Evolutionary conservation across 2,329 filamentous ascomycete genomes (phyloP).

Genomic region (Elsinoe australis): DNA sequence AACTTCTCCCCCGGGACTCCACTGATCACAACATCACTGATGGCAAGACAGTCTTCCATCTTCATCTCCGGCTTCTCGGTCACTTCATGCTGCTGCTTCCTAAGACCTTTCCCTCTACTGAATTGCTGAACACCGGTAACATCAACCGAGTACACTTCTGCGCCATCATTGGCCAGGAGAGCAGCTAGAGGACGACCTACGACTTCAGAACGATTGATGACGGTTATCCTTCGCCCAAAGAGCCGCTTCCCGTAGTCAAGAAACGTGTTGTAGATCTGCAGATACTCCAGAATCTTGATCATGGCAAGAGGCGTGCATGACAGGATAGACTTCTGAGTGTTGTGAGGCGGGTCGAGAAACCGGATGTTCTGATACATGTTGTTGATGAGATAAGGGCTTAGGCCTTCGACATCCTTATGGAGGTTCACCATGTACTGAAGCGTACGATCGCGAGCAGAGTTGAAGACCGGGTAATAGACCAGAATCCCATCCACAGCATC

Average conservation of each 20-base stretch:
- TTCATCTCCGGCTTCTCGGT: conserved; percentile 72
- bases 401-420: conserved; percentile 88
- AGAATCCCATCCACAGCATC: conserved; percentile 76
- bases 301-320: conserved; percentile 94
- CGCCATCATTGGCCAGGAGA: conserved; percentile 89
- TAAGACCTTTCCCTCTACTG: conserved; percentile 78
- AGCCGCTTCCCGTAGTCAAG: conserved; percentile 86
- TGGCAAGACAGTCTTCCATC: conserved; percentile 70
- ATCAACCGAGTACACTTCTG: conserved; percentile 91
- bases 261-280: conserved; percentile 94
- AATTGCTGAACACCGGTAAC: conserved; percentile 87
- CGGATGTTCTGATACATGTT: conserved; percentile 99
- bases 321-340: conserved; percentile 80
- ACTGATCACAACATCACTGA: conserved; percentile 90
- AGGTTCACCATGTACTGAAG: conserved; percentile 89
- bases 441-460: conserved; percentile 83
- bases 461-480: conserved; percentile 97
- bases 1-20: conserved; percentile 82
- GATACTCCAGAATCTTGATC: conserved; percentile 92
- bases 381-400: conserved; percentile 88
- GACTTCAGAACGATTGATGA: conserved; percentile 94
- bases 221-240: conserved; percentile 88
- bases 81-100: conserved; percentile 78
- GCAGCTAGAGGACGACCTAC: conserved; percentile 89
- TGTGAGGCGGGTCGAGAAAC: conserved; percentile 72